Conservation (phyloP, 306 rosid genomes). For the Glycine tomentella region DNA sequence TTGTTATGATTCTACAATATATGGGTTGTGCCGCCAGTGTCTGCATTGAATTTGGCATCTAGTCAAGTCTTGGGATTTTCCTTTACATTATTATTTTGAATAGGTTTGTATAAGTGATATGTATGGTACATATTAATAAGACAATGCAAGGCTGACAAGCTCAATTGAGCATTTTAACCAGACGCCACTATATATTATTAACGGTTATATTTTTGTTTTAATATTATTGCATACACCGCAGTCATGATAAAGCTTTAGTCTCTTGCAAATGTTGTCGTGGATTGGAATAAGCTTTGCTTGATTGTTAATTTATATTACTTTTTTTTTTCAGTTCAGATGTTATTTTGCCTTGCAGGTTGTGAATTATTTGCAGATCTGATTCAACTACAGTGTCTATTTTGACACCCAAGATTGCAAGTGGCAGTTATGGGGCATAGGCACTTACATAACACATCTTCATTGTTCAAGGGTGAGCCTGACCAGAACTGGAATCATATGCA, state of each 20-base stretch:
- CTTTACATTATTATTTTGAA: conserved; percentile 2
- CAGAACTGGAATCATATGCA: conserved; percentile 80
- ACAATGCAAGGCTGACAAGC: conserved; percentile 16
- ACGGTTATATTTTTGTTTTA: not conserved
- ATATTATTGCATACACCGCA: conserved; percentile 8
- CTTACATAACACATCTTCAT: conserved; percentile 63
- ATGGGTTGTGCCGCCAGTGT: not conserved
- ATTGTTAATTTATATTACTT: conserved; percentile 33
- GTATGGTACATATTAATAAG: conserved; percentile 17
- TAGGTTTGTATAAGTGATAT: not conserved
- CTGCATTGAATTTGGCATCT: conserved; percentile 37
- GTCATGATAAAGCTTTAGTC: conserved; percentile 7
- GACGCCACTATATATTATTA: conserved; percentile 23
- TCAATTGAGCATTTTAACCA: conserved; percentile 25
- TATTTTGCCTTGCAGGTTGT: conserved; percentile 54
- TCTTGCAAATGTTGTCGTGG: conserved; percentile 11
- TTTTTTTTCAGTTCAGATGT: conserved; percentile 25
- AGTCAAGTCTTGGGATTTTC: not conserved
- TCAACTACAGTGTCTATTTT: conserved; percentile 37
- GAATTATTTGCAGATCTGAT: conserved; percentile 40
- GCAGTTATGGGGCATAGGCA: conserved; percentile 84
- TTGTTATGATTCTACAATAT: conserved; percentile 9
- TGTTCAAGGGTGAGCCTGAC: conserved; percentile 75
- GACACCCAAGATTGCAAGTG: conserved; percentile 48
- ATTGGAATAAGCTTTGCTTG: conserved; percentile 22